Evolutionary conservation across 1,139 yeast species (phyloP), one percentile per base, ranked within the genome.

Genomic region (Saccharomyces hybrid): DNA sequence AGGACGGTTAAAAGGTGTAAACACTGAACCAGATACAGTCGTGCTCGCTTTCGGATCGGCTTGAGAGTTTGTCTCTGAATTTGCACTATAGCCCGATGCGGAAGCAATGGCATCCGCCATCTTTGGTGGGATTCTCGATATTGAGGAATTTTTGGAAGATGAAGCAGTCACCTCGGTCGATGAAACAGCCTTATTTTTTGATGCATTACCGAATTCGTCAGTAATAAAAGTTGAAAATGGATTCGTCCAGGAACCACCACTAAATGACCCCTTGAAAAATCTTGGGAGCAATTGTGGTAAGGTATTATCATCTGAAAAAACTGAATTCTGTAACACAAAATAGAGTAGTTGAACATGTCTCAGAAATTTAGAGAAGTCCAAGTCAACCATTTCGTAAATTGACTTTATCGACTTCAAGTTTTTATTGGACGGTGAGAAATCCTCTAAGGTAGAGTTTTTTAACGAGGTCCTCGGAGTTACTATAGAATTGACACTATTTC

Each of bases 161-260:
- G 34, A 25, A 23, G 5, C 48, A n/a, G 52, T 14, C 6, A 50
- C 20, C 0, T 30, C 48, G 7, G n/a, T 47, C 3, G 52, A 28
- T 26, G 26, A 11, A 46, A 50, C 16, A 27, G 50, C 42, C 30
- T n/a, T 47, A 38, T 20, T n/a, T 2, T 48, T 42, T 13, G 34
- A 28, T 2, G 25, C 7, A 5, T 25, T 25, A 0, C 41, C 52
- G 8, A 5, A 25, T 6, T 23, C 52, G 14, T 20, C 32, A 30
- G 54, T 52, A 28, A 57, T 55, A 42, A 81, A 81, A 14, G 54
- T 41, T 8, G 61, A 50, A 61, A 84, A 83, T 30, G 87, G 87
- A 62, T 84, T 85, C 52, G 82, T 78, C 84, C 88, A 85, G 60
- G 83, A 83, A 7, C 89, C 90, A 8, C 89, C 91, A 62, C 82